Evolutionary conservation across 768 basidiomycete species (phyloP).

Genomic region (Collybia sordida): DNA sequence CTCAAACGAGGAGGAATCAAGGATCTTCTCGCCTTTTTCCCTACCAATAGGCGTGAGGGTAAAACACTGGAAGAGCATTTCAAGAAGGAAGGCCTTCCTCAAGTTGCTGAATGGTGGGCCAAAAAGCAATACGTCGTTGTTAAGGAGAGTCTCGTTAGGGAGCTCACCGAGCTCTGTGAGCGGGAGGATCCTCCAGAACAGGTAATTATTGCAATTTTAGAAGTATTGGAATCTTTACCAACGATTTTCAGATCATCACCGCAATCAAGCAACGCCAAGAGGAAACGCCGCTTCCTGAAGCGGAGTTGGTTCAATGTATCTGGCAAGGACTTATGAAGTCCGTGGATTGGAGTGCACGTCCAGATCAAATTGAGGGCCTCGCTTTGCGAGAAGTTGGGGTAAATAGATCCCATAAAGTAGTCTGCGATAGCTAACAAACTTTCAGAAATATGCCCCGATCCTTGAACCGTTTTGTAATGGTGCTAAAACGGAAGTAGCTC

Average conservation of each 20-base stretch:
- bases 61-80: constrained; percentile 84
- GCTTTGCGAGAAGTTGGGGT: constrained; percentile 89
- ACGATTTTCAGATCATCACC: constrained; percentile 60
- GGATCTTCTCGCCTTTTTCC: constrained; percentile 87
- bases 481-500: constrained; percentile 87
- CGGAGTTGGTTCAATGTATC: constrained; percentile 83
- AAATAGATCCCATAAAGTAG: constrained; percentile 29
- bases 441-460: constrained; percentile 78
- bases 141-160: constrained; percentile 72
- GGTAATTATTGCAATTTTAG: constrained; percentile 40
- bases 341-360: constrained; percentile 85
- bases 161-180: constrained; percentile 69
- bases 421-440: constrained; percentile 1
- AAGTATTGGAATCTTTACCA: constrained; percentile 7
- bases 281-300: constrained; percentile 80
- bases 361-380: constrained; percentile 89
- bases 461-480: constrained; percentile 89
- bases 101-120: constrained; percentile 91
- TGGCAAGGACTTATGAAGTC: constrained; percentile 91
- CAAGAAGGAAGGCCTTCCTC: constrained; percentile 71
- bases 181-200: constrained; percentile 67
- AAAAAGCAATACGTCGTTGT: constrained; percentile 85
- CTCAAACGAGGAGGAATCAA: constrained; percentile 85
- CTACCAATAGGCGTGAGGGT: constrained; percentile 73
- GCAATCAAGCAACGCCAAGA: constrained; percentile 72